Conservation (phyloP, 2,329 filamentous ascomycete genomes). For the Fusarium verticillioides region DNA sequence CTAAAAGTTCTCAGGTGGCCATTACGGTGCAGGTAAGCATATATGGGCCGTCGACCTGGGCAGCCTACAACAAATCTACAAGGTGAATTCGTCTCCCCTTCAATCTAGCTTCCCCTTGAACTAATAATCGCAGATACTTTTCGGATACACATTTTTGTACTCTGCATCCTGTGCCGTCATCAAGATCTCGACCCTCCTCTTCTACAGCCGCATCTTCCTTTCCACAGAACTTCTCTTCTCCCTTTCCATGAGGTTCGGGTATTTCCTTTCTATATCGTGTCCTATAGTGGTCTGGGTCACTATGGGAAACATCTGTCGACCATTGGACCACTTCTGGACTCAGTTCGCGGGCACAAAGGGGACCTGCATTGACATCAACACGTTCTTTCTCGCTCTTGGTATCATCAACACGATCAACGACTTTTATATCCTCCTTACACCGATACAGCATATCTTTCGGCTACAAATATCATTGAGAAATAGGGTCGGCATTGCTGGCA, state of each 20-base stretch:
- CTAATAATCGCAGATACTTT: not conserved
- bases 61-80: not conserved
- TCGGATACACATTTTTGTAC: not conserved
- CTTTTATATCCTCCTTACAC: not conserved
- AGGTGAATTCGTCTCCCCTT: not conserved
- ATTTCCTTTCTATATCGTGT: not conserved
- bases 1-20: not conserved
- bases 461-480: not conserved
- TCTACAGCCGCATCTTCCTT: not conserved
- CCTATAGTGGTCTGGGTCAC: not conserved
- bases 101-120: fast-evolving
- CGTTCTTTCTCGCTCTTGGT: not conserved
- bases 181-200: not conserved
- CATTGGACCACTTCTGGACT: not conserved
- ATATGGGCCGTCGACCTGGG: not conserved
- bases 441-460: not conserved
- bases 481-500: not conserved
- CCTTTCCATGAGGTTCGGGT: not conserved
- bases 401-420: not conserved
- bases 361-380: not conserved
- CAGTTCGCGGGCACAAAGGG: not conserved
- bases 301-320: not conserved
- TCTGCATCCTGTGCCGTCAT: not conserved
- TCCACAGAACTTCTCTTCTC: not conserved
- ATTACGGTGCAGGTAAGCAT: not conserved